Evolutionary conservation across 768 basidiomycete genomes (phyloP).

Genomic region (Termitomyces sp.): DNA sequence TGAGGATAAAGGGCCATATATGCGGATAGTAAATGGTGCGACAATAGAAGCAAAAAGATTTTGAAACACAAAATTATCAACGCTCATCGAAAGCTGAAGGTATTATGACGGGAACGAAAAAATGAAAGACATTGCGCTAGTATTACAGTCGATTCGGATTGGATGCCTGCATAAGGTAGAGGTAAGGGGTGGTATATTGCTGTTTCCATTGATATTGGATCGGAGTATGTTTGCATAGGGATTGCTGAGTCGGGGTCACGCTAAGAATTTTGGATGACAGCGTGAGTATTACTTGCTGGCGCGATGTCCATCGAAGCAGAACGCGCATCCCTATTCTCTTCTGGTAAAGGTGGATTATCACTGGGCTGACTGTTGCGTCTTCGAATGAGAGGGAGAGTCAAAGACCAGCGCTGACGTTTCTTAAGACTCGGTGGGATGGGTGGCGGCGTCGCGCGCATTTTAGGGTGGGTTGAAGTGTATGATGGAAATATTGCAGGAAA

Average conservation of each 20-base stretch:
- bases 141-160: background rate
- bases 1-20: background rate
- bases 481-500: slow-evolving; percentile 7
- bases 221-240: background rate
- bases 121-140: background rate
- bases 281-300: background rate
- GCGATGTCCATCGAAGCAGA: background rate
- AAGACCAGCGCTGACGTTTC: slow-evolving; percentile 20
- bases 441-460: slow-evolving; percentile 17
- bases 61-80: background rate
- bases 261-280: background rate
- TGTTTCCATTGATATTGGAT: background rate
- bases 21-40: background rate
- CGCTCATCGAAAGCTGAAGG: background rate
- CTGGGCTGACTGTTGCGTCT: slow-evolving; percentile 8
- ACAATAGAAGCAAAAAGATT: background rate
- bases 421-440: slow-evolving; percentile 25
- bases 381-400: slow-evolving; percentile 10
- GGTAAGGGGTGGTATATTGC: no score
- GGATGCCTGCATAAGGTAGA: background rate
- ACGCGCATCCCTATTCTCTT: background rate
- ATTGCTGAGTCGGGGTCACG: no score
- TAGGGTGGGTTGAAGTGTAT: slow-evolving; percentile 18
- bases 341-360: background rate
- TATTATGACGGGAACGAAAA: background rate